Percentiles rank a stretch among this genome's conserved stretches.
phyloP scores from a whole-genome alignment of 805 yeast genomes.

The Kurtzmaniella cleridarum region DNA sequence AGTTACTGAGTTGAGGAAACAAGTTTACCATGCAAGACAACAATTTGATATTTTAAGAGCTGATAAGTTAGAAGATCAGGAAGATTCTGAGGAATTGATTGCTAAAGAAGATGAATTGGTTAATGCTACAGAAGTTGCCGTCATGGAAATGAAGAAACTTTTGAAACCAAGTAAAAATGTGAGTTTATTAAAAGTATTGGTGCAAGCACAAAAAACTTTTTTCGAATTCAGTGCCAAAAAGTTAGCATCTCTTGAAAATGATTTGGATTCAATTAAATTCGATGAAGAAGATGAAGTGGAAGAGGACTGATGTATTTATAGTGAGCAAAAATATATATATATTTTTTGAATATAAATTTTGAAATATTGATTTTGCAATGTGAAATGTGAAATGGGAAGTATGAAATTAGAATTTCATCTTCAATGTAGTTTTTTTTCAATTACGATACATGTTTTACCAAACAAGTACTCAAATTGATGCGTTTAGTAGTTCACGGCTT shows the following conservation, averaged over 20 bases:
- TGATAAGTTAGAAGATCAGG: slow-evolving; percentile 34
- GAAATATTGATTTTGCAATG: no score
- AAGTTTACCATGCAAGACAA: slow-evolving; percentile 64
- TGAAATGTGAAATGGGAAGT: no score
- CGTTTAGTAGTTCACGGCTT: no score
- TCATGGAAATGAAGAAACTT: slow-evolving; percentile 69
- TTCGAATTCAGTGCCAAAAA: slow-evolving; percentile 30
- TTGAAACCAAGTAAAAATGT: slow-evolving; percentile 64
- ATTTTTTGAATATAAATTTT: no score
- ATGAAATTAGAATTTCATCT: no score
- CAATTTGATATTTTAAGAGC: slow-evolving; percentile 63
- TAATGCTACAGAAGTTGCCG: slow-evolving; percentile 72
- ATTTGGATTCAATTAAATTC: slow-evolving; percentile 29
- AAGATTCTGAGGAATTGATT: slow-evolving; percentile 49
- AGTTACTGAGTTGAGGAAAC: slow-evolving; percentile 56
- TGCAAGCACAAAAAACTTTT: slow-evolving; percentile 62
- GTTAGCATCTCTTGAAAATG: slow-evolving; percentile 23
- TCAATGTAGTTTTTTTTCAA: no score
- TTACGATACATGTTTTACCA: no score
- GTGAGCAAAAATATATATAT: background rate
- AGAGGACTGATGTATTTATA: slow-evolving; percentile 7
- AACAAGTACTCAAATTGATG: no score
- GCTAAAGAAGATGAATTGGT: slow-evolving; percentile 73
- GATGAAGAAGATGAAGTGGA: slow-evolving; percentile 28
- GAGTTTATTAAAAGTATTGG: slow-evolving; percentile 58